phyloP scores from a whole-genome alignment of 768 basidiomycete species.

The Daedaleopsis nitida region DNA sequence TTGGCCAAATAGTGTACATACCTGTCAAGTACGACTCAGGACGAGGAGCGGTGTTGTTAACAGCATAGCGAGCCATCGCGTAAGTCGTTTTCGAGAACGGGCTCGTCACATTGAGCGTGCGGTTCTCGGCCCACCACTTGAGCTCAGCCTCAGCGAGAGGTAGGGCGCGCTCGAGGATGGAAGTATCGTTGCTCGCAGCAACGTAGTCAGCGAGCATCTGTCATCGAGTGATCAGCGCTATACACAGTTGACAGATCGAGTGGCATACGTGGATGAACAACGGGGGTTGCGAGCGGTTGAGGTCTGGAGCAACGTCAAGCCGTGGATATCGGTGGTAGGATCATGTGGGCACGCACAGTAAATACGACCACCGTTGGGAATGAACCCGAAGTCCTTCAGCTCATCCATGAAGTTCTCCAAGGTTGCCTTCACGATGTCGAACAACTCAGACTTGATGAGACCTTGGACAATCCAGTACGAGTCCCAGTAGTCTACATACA shows the following conservation, averaged over 20 bases:
- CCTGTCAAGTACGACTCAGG: slow-evolving; percentile 81
- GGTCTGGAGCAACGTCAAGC: slow-evolving; percentile 44
- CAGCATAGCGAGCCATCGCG: slow-evolving; percentile 71
- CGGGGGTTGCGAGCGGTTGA: slow-evolving; percentile 92
- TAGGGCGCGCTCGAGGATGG: slow-evolving; percentile 79
- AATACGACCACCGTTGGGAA: slow-evolving; percentile 92
- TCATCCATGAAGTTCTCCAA: slow-evolving; percentile 97
- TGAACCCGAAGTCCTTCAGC: slow-evolving; percentile 80
- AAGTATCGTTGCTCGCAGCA: slow-evolving; percentile 63
- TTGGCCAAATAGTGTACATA: slow-evolving; percentile 29
- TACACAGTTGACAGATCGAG: not conserved
- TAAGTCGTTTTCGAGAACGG: slow-evolving; percentile 71
- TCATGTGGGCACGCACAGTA: slow-evolving; percentile 57
- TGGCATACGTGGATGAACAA: slow-evolving; percentile 72
- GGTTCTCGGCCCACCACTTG: slow-evolving; percentile 79
- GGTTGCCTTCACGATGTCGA: slow-evolving; percentile 70
- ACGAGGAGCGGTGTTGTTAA: slow-evolving; percentile 82
- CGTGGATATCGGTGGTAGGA: not conserved
- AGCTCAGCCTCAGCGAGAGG: slow-evolving; percentile 86
- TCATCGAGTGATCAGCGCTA: no score
- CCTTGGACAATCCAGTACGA: slow-evolving; percentile 91
- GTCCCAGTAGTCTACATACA: slow-evolving; percentile 53
- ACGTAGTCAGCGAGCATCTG: slow-evolving; percentile 93
- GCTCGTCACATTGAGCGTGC: slow-evolving; percentile 65
- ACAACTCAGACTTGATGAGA: slow-evolving; percentile 78